Percentiles rank a stretch among this genome's conserved stretches.
Evolutionary conservation across 2,329 filamentous ascomycete species (phyloP).

Genomic region (Ascochyta clinopodiicola): DNA sequence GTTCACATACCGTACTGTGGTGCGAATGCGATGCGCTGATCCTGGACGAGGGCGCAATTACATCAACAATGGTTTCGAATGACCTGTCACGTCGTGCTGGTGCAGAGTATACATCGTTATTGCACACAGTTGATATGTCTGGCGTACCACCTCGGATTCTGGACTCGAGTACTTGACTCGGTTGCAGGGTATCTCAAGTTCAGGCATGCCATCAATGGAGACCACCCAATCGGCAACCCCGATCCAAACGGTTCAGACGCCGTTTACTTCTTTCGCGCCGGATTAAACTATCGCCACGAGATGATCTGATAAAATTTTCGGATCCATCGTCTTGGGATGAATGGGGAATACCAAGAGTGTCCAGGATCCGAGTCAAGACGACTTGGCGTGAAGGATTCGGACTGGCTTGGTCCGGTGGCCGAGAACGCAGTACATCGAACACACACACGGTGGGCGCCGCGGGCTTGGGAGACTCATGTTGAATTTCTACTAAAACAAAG

Average conservation of each 20-base stretch:
- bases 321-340: not conserved
- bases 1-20: not conserved
- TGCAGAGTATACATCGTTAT: no score
- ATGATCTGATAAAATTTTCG: not conserved
- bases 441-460: not conserved
- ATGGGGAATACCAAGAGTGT: not conserved
- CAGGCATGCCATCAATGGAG: not conserved
- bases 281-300: not conserved
- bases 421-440: not conserved
- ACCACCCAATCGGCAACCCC: not conserved
- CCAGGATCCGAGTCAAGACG: not conserved
- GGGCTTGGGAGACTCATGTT: conserved; percentile 4
- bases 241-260: not conserved
- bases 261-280: not conserved
- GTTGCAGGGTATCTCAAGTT: not conserved
- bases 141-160: not conserved
- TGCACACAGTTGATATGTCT: no score
- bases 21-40: not conserved
- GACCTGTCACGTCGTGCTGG: not conserved
- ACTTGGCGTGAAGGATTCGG: not conserved
- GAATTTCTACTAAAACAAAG: conserved; percentile 9
- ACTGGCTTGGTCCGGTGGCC: not conserved
- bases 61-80: not conserved
- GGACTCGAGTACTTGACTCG: not conserved
- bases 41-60: not conserved